Evolutionary conservation across 352 stramenopile genomes (phyloP).

Genomic region (Phytophthora brassicae): DNA sequence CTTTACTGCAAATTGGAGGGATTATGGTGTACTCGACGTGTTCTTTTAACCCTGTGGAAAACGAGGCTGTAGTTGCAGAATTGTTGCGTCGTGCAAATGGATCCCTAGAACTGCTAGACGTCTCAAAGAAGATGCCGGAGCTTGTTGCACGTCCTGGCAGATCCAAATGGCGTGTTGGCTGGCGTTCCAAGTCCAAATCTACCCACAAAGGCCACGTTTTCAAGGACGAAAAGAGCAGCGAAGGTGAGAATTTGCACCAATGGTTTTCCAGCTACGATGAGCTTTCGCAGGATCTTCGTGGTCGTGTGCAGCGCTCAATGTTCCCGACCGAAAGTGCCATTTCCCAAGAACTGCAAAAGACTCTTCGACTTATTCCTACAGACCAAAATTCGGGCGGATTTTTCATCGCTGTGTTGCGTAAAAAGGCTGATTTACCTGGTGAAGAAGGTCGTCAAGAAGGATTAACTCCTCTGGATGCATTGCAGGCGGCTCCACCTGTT

Average conservation of each 20-base stretch:
- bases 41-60: slow-evolving; percentile 98
- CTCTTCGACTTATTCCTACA: slow-evolving; percentile 95
- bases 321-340: slow-evolving; percentile 65
- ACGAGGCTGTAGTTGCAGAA: slow-evolving; percentile 98
- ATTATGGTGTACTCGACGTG: slow-evolving; percentile 97
- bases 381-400: slow-evolving; percentile 99
- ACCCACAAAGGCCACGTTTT: slow-evolving; percentile 80
- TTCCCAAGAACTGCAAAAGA: slow-evolving; percentile 77
- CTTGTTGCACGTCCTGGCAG: slow-evolving; percentile 58
- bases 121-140: slow-evolving; percentile 54
- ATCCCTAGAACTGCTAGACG: slow-evolving; percentile 91
- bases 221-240: slow-evolving; percentile 25
- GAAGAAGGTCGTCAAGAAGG: slow-evolving; percentile 45
- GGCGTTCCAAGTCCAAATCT: slow-evolving; percentile 89
- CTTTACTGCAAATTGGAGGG: slow-evolving; percentile 90
- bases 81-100: slow-evolving; percentile 89
- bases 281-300: slow-evolving; percentile 62
- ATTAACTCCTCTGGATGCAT: slow-evolving; percentile 51
- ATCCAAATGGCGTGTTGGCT: slow-evolving; percentile 72
- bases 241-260: slow-evolving; percentile 48
- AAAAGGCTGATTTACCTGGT: slow-evolving; percentile 64
- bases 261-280: slow-evolving; percentile 74
- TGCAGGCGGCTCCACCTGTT: slow-evolving; percentile 41
- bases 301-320: slow-evolving; percentile 77
- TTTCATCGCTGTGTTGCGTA: slow-evolving; percentile 97